Percentiles rank a stretch among this genome's conserved stretches.
These are phyloP conservation scores for Lentinula edodes DNA, from an alignment of 768 basidiomycete genomes.

Conservation along the genomic window DNA sequence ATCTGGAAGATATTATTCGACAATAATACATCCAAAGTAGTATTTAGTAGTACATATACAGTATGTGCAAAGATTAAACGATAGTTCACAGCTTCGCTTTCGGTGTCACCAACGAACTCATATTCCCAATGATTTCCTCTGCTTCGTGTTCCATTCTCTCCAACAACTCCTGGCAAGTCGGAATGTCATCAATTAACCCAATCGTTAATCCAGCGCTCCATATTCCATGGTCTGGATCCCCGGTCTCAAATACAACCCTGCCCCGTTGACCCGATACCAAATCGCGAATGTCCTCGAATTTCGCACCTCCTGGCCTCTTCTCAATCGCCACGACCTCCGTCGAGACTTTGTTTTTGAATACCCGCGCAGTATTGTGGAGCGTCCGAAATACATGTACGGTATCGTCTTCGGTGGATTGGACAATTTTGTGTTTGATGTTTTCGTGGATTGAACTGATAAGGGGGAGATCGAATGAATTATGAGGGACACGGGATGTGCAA, in stretches of 20 bases:
- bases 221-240: slow-evolving; percentile 84
- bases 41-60: no score
- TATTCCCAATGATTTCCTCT: slow-evolving; percentile 53
- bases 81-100: slow-evolving; percentile 34
- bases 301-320: slow-evolving; percentile 72
- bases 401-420: slow-evolving; percentile 75
- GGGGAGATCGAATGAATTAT: not conserved
- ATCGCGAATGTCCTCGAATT: slow-evolving; percentile 81
- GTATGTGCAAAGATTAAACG: not conserved
- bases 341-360: slow-evolving; percentile 81
- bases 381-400: slow-evolving; percentile 91
- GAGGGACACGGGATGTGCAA: not conserved
- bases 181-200: slow-evolving; percentile 79
- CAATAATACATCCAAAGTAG: no score
- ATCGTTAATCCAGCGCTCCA: slow-evolving; percentile 68
- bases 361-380: slow-evolving; percentile 76
- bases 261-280: slow-evolving; percentile 71
- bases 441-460: slow-evolving; percentile 69
- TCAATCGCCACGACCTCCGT: slow-evolving; percentile 84
- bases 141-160: slow-evolving; percentile 68
- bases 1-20: no score
- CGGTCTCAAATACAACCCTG: slow-evolving; percentile 70
- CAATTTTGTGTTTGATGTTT: slow-evolving; percentile 87
- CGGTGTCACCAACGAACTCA: slow-evolving; percentile 28
- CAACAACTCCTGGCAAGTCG: slow-evolving; percentile 72